Evolutionary conservation across 306 rosid genomes (phyloP), one percentile per base, ranked within the genome.

Genomic region (Pachyrhizus erosus): DNA sequence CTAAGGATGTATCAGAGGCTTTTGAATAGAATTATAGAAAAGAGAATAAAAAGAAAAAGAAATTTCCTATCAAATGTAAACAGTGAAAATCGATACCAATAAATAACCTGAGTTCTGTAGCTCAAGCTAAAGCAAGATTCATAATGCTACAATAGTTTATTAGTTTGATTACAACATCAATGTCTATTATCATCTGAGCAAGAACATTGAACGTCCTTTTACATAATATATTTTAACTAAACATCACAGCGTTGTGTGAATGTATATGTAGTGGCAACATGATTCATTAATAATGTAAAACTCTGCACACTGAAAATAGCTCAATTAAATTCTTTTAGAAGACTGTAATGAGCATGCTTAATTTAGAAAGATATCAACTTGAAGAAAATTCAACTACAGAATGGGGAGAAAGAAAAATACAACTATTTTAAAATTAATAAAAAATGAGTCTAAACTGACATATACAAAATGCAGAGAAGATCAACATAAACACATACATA

Each of bases 111-210:
- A 72, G 11, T 27, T 64, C 73, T 76, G 67, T 23, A 13, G 48
- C 68, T 72, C 60, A 24, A 54, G 77, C 55, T 65, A 43, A 65
- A 77, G 70, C n/a, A n/a, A n/a, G n/a, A n/a, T n/a, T n/a, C n/a
- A n/a, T n/a, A n/a, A n/a, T n/a, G n/a, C n/a, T n/a, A n/a, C n/a
- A n/a, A n/a, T n/a, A n/a, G n/a, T n/a, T n/a, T n/a, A n/a, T n/a
- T n/a, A n/a, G 43, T 66, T 77, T 57, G 70, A 27, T 23, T 31
- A 62, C 37, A 78, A 8, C 52, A 67, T 20, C 31, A 70, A 37
- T n/a, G 33, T 68, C 42, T 24, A 70, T 46, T 33, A 69, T 34
- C 77, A 79, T 23, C 70, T 13, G 39, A 78, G 27, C 23, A 13
- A 39, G 29, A 15, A 55, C 4, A 27, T 37, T 67, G 52, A 55